phyloP scores from a whole-genome alignment of 768 basidiomycete species.

The Lentinula aciculospora region DNA sequence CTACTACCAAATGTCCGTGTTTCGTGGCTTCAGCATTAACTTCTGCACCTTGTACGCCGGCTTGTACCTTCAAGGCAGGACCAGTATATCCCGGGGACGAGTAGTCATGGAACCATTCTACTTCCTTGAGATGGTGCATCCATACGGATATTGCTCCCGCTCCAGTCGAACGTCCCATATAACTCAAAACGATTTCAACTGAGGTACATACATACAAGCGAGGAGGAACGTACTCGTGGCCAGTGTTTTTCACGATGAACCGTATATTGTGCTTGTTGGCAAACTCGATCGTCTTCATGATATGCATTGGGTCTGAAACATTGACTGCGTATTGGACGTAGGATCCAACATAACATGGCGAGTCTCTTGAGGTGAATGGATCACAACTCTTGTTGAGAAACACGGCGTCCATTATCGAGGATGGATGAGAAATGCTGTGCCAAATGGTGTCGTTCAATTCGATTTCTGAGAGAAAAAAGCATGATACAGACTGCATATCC shows the following conservation, averaged over 20 bases:
- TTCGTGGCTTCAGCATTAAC: constrained; percentile 8
- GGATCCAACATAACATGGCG: constrained; percentile 11
- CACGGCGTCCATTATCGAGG: constrained; percentile 16
- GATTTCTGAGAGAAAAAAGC: neutral
- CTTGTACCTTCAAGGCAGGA: constrained; percentile 9
- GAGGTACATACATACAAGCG: neutral
- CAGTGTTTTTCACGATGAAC: constrained; percentile 15
- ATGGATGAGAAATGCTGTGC: constrained; percentile 8
- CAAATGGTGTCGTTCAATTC: neutral
- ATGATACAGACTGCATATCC: constrained; percentile 11
- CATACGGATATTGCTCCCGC: constrained; percentile 9
- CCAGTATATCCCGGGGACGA: constrained; percentile 8
- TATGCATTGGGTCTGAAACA: neutral
- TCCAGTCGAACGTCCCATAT: constrained; percentile 11
- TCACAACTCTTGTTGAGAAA: constrained; percentile 17
- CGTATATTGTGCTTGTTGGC: constrained; percentile 15
- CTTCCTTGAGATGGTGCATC: constrained; percentile 11
- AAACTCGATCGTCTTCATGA: constrained; percentile 10
- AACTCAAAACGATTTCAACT: constrained; percentile 6
- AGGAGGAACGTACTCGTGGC: constrained; percentile 10
- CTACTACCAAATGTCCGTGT: constrained; percentile 9
- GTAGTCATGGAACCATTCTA: constrained; percentile 7
- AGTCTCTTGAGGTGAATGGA: constrained; percentile 11
- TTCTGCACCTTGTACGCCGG: constrained; percentile 9
- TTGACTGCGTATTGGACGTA: constrained; percentile 16